Percentiles rank a stretch among this genome's conserved stretches.
Conservation (phyloP, 495 filamentous ascomycete genomes). For the Cercophora newfieldiana region DNA sequence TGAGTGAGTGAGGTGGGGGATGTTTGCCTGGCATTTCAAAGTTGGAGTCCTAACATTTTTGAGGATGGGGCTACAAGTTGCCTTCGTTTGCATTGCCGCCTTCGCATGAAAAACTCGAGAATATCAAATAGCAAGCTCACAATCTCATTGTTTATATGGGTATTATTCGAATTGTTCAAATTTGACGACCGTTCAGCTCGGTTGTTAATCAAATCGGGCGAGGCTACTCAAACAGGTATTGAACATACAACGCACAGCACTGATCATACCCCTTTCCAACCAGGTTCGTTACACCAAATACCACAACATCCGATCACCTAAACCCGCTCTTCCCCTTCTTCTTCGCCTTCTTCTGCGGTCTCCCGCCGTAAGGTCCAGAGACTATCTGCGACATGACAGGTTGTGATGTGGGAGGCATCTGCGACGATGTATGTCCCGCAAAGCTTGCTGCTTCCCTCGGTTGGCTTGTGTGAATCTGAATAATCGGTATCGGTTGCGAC, state of each 20-base stretch:
- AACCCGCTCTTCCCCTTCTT: conserved; percentile 25
- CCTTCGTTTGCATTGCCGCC: no score
- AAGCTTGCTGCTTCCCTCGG: neutral
- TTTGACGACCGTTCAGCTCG: no score
- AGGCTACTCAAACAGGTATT: neutral
- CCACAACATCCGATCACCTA: conserved; percentile 5
- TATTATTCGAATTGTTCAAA: neutral
- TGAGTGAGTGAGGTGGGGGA: neutral
- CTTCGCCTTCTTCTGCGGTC: conserved; percentile 19
- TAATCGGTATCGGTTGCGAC: neutral
- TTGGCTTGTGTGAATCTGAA: neutral
- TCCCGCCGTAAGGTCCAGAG: conserved; percentile 19
- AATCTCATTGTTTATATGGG: no score
- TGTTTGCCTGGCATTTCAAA: neutral
- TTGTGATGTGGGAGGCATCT: conserved; percentile 10
- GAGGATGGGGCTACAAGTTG: neutral
- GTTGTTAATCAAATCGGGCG: neutral
- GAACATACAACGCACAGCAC: neutral
- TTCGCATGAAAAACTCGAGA: no score
- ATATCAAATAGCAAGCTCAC: no score
- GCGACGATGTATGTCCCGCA: neutral
- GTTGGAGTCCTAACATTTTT: neutral
- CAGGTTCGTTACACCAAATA: no score
- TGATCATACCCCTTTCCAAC: neutral
- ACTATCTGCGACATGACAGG: conserved; percentile 26